Evolutionary conservation across 148 eudicot genomes (phyloP).

Genomic region (Hydrangea macrophylla): DNA sequence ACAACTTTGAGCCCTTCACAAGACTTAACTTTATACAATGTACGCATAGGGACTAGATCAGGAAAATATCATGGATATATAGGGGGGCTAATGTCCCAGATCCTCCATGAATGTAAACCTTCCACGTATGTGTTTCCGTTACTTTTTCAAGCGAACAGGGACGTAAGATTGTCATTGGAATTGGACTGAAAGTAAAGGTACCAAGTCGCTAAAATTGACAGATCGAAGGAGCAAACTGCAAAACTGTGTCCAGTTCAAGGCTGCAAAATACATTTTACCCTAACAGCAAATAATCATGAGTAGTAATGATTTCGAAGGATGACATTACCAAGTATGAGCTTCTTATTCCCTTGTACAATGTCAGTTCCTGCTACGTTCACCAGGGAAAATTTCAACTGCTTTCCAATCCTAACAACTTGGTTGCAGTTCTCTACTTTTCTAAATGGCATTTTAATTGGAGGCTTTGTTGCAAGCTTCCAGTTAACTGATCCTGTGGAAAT

Average conservation of each 20-base stretch:
- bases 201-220: no score
- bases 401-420: slow-evolving; percentile 76
- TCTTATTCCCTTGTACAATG: slow-evolving; percentile 89
- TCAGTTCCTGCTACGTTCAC: slow-evolving; percentile 89
- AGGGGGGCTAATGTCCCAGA: no score
- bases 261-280: no score
- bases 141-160: no score
- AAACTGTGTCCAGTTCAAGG: no score
- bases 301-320: background rate
- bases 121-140: no score
- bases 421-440: slow-evolving; percentile 97
- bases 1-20: background rate
- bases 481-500: slow-evolving; percentile 85
- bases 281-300: background rate
- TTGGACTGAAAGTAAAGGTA: no score
- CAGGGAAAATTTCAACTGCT: slow-evolving; percentile 64
- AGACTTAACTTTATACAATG: background rate
- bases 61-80: no score
- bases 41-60: background rate
- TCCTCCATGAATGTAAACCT: no score
- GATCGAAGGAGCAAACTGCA: no score
- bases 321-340: slow-evolving; percentile 73
- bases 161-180: no score
- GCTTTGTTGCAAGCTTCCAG: slow-evolving; percentile 91
- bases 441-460: slow-evolving; percentile 94